These are phyloP conservation scores for Talaromyces sp. DNA, from an alignment of 2,329 filamentous ascomycete species.

Conservation along the genomic window DNA sequence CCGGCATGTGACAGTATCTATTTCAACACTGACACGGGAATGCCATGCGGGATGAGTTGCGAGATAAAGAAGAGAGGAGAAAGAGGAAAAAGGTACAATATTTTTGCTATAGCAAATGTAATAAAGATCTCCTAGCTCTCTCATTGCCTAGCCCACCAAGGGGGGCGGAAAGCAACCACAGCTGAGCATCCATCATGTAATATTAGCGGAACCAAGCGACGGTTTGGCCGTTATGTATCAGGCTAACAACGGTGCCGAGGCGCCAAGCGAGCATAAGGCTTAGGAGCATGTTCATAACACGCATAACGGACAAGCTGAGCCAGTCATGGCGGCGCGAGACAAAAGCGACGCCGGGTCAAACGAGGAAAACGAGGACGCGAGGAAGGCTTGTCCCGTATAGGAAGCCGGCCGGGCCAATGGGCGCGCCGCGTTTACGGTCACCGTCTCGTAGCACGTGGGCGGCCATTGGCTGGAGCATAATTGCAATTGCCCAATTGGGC, in stretches of 20 bases:
- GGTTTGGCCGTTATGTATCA: background rate
- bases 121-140: background rate
- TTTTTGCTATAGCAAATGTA: background rate
- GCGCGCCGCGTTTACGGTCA: background rate
- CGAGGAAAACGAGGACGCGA: background rate
- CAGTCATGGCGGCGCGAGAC: background rate
- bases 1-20: background rate
- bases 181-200: no score
- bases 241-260: background rate
- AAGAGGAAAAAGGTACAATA: background rate
- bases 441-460: background rate
- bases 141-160: background rate
- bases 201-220: no score
- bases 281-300: background rate
- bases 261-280: background rate
- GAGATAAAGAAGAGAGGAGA: background rate
- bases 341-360: background rate
- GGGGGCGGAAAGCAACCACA: background rate
- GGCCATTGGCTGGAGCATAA: background rate
- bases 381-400: background rate
- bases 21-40: background rate
- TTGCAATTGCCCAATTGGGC: background rate
- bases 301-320: background rate
- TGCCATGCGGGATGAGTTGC: background rate
- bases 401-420: background rate